These are phyloP conservation scores for Phoma sp. DNA, from an alignment of 2,329 filamentous ascomycete species.

Conservation along the genomic window DNA sequence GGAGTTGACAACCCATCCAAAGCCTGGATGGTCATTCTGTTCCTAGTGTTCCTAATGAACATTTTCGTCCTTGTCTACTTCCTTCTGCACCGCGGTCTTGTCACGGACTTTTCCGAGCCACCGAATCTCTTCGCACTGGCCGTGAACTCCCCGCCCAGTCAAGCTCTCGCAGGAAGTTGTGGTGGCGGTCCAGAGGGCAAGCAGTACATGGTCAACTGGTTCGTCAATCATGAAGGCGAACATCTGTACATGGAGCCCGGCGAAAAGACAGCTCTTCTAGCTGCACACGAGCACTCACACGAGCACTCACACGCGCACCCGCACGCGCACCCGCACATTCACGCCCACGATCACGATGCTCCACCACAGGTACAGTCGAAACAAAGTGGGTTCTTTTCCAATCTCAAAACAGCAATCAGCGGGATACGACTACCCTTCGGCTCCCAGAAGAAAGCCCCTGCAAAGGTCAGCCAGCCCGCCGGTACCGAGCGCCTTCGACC, in stretches of 20 bases:
- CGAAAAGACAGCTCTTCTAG: slow-evolving; percentile 35
- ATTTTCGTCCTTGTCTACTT: slow-evolving; percentile 70
- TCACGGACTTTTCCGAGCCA: slow-evolving; percentile 81
- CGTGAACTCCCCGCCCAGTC: slow-evolving; percentile 66
- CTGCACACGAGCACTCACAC: slow-evolving; percentile 16
- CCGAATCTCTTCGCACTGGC: slow-evolving; percentile 76
- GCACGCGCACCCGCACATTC: slow-evolving; percentile 14
- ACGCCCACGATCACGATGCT: not conserved
- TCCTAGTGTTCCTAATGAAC: slow-evolving; percentile 71
- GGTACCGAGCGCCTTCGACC: slow-evolving; percentile 23
- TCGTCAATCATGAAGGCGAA: slow-evolving; percentile 54
- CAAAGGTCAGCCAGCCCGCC: slow-evolving; percentile 16
- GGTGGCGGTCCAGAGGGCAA: slow-evolving; percentile 61
- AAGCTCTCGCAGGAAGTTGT: slow-evolving; percentile 61
- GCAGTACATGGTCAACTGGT: slow-evolving; percentile 57
- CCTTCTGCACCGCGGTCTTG: slow-evolving; percentile 63
- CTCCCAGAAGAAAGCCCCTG: not conserved
- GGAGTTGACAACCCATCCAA: slow-evolving; percentile 66
- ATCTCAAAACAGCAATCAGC: slow-evolving; percentile 10
- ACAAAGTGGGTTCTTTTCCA: slow-evolving; percentile 5
- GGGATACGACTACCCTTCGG: not conserved
- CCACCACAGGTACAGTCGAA: not conserved
- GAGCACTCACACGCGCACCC: slow-evolving; percentile 11
- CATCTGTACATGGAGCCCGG: slow-evolving; percentile 62
- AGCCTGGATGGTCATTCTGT: slow-evolving; percentile 71